A percentile compares a stretch with the other conserved stretches of the same genome.
These are phyloP conservation scores for Amanita muscaria DNA, from an alignment of 768 basidiomycete genomes.

Conservation along the genomic window DNA sequence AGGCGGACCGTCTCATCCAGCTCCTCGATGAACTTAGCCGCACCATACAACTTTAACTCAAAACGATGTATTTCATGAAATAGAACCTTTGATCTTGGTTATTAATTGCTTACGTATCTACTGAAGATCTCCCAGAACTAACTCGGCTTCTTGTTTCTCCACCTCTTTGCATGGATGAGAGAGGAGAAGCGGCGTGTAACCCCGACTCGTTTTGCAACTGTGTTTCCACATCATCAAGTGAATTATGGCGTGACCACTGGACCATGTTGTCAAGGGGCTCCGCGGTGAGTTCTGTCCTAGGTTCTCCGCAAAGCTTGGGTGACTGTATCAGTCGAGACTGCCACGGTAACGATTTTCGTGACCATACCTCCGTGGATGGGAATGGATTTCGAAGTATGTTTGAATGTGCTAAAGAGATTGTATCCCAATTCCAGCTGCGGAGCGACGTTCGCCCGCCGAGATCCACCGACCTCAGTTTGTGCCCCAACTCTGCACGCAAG, in stretches of 20 bases:
- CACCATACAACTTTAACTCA: slow-evolving; percentile 23
- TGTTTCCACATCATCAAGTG: background rate
- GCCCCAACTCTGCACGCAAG: slow-evolving; percentile 25
- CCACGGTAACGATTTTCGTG: background rate
- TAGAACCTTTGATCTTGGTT: background rate
- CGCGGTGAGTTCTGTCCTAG: no score
- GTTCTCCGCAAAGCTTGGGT: no score
- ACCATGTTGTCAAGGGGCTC: no score
- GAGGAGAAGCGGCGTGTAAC: background rate
- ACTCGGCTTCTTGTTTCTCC: background rate
- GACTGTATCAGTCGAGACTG: background rate
- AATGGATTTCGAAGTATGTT: background rate
- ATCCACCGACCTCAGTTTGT: slow-evolving; percentile 29
- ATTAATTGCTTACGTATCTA: background rate
- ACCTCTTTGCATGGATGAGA: background rate
- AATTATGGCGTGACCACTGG: background rate
- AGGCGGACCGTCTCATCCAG: slow-evolving; percentile 45
- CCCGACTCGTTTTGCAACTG: no score
- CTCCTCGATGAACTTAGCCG: slow-evolving; percentile 48
- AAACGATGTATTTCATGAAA: background rate
- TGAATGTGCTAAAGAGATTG: background rate
- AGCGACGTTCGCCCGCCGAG: slow-evolving; percentile 33
- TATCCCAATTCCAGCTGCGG: slow-evolving; percentile 18
- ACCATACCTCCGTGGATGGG: background rate
- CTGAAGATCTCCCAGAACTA: background rate